Conservation (phyloP, 2,329 filamentous ascomycete genomes). For the Podosphaera fusca region DNA sequence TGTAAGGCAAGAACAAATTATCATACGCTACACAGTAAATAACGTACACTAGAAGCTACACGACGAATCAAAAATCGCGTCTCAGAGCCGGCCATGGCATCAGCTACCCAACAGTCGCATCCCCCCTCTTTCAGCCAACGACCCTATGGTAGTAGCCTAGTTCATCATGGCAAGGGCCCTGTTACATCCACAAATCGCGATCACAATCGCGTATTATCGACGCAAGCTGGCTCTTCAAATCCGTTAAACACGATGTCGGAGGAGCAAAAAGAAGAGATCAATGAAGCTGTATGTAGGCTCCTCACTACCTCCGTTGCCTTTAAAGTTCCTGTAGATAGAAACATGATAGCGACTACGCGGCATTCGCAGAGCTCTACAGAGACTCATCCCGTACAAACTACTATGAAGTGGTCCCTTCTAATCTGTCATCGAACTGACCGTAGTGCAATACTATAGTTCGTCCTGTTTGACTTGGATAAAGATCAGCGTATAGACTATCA, state of each 20-base stretch:
- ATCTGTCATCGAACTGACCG: not conserved
- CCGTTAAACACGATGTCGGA: slow-evolving; percentile 36
- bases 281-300: slow-evolving; percentile 52
- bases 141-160: slow-evolving; percentile 17
- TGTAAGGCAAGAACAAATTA: no score
- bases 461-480: slow-evolving; percentile 90
- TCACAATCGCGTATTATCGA: slow-evolving; percentile 18
- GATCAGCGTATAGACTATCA: slow-evolving; percentile 91
- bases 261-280: slow-evolving; percentile 80
- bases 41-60: no score
- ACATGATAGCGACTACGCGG: no score
- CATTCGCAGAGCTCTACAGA: not conserved
- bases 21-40: no score
- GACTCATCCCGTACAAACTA: no score
- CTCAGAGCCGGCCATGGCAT: slow-evolving; percentile 16
- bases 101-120: slow-evolving; percentile 22
- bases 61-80: no score
- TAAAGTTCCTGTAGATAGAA: not conserved
- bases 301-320: not conserved
- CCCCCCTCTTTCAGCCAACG: slow-evolving; percentile 25
- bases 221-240: slow-evolving; percentile 7
- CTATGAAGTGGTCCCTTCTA: not conserved
- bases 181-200: slow-evolving; percentile 22
- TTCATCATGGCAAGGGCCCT: slow-evolving; percentile 24
- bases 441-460: slow-evolving; percentile 35